Base-by-base conservation (phyloP, 108 stramenopile species). In the Cyclotella cryptica region DNA sequence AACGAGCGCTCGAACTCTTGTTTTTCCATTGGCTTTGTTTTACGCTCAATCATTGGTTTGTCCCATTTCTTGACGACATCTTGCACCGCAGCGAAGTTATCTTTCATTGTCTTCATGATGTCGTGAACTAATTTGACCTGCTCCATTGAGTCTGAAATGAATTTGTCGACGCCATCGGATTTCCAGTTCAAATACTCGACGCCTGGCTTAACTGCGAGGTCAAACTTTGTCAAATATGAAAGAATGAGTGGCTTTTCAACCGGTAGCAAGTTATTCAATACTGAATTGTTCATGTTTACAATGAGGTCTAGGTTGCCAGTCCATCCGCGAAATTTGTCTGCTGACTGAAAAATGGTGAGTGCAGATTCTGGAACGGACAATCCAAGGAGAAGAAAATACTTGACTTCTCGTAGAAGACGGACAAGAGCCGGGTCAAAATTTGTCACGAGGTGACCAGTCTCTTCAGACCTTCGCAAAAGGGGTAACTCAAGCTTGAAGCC, bases 391-490 rank as follows among this genome's bases (percentile, higher is more conserved):
- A 94, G 75, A 60, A 96, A 96, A 78, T 96, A 96, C 59, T 96
- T 96, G 39, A 93, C 93, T 77, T 96, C 96, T 22, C 96, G 89
- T 47, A 96, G 77, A 0, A 96, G 91, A 12, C 91, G 77, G 15
- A 94, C 91, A 44, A 96, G 84, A 1, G 91, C 92, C 10, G 96
- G 91, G 76, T 96, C 96, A 60, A 96, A 96, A 80, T 96, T 96
- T n/a, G 95, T 95, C 46, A 70, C 45, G 15, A 96, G 76, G 21
- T 89, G 88, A 17, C 86, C 75, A 49, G 73, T 87, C 4, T 82
- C 80, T 60, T 83, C 58, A 22, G 46, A 65, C 43, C 93, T 87
- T n/a, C 77, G 66, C 39, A 96, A 64, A 41, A 96, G 83, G 12
- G 89, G 89, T 42, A 96, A 85, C 29, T 79, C 81, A n/a, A 96